phyloP scores from a whole-genome alignment of 2,329 filamentous ascomycete genomes.

The Tympanopsis confertula region DNA sequence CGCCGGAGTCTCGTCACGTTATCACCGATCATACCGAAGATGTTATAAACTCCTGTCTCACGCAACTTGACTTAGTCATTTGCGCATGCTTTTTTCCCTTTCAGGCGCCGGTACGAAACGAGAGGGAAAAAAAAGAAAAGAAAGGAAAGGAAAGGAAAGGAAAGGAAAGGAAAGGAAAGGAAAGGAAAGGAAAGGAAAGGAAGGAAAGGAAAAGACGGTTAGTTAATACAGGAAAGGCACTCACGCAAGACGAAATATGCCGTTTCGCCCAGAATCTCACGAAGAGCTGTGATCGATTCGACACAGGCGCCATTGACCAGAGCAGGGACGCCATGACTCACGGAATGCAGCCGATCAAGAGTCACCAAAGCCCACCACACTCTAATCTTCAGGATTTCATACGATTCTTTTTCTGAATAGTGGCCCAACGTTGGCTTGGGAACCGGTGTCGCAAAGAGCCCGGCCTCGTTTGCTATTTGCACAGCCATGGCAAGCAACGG shows the following conservation, averaged over 20 bases:
- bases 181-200: slow-evolving; percentile 1
- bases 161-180: slow-evolving; percentile 6
- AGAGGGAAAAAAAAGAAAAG: neutral
- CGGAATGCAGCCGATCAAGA: slow-evolving; percentile 63
- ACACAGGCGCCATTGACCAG: slow-evolving; percentile 52
- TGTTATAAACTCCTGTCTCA: no score
- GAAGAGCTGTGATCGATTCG: slow-evolving; percentile 46
- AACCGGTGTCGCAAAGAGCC: no score
- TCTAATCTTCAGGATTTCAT: slow-evolving; percentile 48
- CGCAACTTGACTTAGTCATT: no score
- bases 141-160: neutral
- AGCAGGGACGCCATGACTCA: slow-evolving; percentile 50
- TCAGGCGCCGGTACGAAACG: no score
- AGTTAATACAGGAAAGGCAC: slow-evolving; percentile 18
- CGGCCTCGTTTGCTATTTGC: no score
- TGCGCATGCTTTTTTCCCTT: no score
- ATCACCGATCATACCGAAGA: no score
- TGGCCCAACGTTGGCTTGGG: no score
- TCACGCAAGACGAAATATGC: slow-evolving; percentile 56
- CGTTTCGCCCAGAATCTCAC: slow-evolving; percentile 46
- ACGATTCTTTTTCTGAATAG: slow-evolving; percentile 42
- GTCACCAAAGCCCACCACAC: slow-evolving; percentile 65
- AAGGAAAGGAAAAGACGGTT: slow-evolving; percentile 23
- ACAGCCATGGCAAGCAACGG: no score
- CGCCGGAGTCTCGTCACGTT: no score